phyloP scores from a whole-genome alignment of 2,329 filamentous ascomycete species.

The Talaromyces albobiverticillius region DNA sequence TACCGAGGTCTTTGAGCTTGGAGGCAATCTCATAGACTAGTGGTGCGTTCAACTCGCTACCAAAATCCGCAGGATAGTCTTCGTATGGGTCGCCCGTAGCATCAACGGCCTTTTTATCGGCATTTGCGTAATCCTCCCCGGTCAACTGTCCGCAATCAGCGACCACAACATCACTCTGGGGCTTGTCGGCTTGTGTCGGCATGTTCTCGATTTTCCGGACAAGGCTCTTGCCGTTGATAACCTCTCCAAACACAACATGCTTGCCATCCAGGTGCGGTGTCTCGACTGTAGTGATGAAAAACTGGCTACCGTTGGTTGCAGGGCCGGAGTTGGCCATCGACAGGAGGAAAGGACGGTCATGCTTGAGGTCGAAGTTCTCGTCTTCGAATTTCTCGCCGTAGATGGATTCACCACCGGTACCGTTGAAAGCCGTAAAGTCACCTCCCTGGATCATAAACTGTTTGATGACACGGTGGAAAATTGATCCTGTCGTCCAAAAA shows the following conservation, averaged over 20 bases:
- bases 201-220: conserved; percentile 88
- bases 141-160: conserved; percentile 81
- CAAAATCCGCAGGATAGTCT: conserved; percentile 86
- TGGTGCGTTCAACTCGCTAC: conserved; percentile 62
- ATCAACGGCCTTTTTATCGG: conserved; percentile 69
- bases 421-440: conserved; percentile 93
- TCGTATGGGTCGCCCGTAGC: conserved; percentile 87
- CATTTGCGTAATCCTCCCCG: conserved; percentile 65
- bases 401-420: conserved; percentile 94
- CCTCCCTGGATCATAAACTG: conserved; percentile 98
- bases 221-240: conserved; percentile 86
- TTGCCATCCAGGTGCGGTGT: conserved; percentile 94
- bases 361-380: conserved; percentile 90
- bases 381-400: conserved; percentile 97
- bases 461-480: conserved; percentile 97
- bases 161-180: conserved; percentile 69
- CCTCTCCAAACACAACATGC: conserved; percentile 96
- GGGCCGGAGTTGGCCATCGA: conserved; percentile 98
- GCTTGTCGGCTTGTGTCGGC: conserved; percentile 75
- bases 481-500: conserved; percentile 58
- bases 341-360: conserved; percentile 87
- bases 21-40: conserved; percentile 71
- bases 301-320: conserved; percentile 94
- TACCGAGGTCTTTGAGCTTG: conserved; percentile 88
- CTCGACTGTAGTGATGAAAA: conserved; percentile 95